Percentiles rank a stretch among this genome's conserved stretches.
Evolutionary conservation across 352 stramenopile species (phyloP).

Genomic region (Phytophthora syringae): DNA sequence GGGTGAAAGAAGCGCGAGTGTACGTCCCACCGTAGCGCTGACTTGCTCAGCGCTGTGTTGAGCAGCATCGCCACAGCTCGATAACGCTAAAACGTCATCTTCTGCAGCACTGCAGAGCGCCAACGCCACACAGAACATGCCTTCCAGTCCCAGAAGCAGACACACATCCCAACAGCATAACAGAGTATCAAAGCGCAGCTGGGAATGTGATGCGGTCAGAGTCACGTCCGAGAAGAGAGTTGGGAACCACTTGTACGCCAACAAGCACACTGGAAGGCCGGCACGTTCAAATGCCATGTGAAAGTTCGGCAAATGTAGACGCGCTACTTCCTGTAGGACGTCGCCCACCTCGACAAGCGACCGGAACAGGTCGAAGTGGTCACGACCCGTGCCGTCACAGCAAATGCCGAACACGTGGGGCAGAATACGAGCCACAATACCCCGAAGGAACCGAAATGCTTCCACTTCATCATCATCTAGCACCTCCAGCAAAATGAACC

Average conservation of each 20-base stretch:
- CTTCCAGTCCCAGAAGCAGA: slow-evolving; percentile 79
- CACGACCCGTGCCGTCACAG: slow-evolving; percentile 38
- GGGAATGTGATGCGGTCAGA: slow-evolving; percentile 73
- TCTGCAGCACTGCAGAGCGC: slow-evolving; percentile 75
- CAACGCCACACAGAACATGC: slow-evolving; percentile 77
- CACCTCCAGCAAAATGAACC: slow-evolving; percentile 77
- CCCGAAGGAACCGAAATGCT: slow-evolving; percentile 69
- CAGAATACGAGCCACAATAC: slow-evolving; percentile 67
- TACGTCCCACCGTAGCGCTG: slow-evolving; percentile 60
- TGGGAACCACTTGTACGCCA: slow-evolving; percentile 91
- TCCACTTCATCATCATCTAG: slow-evolving; percentile 58
- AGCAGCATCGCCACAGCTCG: slow-evolving; percentile 20
- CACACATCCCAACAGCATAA: slow-evolving; percentile 84
- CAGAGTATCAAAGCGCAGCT: slow-evolving; percentile 79
- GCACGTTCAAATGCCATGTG: slow-evolving; percentile 56
- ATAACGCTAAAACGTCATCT: slow-evolving; percentile 54
- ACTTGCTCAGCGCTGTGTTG: slow-evolving; percentile 68
- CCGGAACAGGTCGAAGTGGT: slow-evolving; percentile 77
- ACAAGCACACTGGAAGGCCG: slow-evolving; percentile 73
- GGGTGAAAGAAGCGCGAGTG: slow-evolving; percentile 54
- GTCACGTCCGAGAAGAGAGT: slow-evolving; percentile 88
- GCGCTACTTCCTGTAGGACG: slow-evolving; percentile 77
- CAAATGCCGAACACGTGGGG: slow-evolving; percentile 82
- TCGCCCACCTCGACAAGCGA: slow-evolving; percentile 76
- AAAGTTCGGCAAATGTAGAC: slow-evolving; percentile 71